Base-by-base conservation (phyloP, 225 moss, liverwort and hornwort species). In the Polytrichum commune region DNA sequence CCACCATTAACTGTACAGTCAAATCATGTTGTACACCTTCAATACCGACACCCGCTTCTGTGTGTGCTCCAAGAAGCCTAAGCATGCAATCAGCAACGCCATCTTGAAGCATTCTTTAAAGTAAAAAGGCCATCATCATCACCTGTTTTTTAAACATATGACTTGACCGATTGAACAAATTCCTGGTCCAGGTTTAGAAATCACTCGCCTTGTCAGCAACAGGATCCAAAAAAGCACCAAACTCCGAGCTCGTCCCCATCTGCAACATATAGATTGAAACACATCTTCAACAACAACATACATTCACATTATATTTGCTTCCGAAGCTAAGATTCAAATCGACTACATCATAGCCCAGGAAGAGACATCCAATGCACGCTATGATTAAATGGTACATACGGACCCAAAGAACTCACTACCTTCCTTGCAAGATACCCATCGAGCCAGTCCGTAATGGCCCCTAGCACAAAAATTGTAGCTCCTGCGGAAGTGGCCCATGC, bases 151-250 rank as follows among this genome's bases (percentile, higher is more conserved):
- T 46, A 46, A 38, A 46, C 46, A 46, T 46, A 46, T 13, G 46
- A 46, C 46, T 46, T 46, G 13, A 46, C 46, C 46, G 3, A 46
- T 32, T 46, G 46, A 46, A 46, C 46, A 46, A 46, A 46, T 46
- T 46, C 46, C 46, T 46, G 46, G 46, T 46, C 46, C 46, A 46
- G 58, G 58, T 20, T 58, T 8, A 57, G 67, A 65, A 54, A 18
- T 46, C 23, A 46, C 80, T 60, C 74, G 92, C 96, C 87, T 96
- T 96, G 69, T 96, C 96, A 33, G 93, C 96, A 64, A 96, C 96
- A 71, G 96, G 96, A 83, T 96, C 96, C 80, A 96, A 79, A 75
- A 96, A 96, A 3, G 96, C 96, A 76, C 96, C 96, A 80, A 96
- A 96, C 76, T 93, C 92, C 54, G 96, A 89, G 79, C 86, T 89